These are phyloP conservation scores for Rhizopus arrhizus DNA, from an alignment of 371 early-diverging fungal species.

Conservation along the genomic window DNA sequence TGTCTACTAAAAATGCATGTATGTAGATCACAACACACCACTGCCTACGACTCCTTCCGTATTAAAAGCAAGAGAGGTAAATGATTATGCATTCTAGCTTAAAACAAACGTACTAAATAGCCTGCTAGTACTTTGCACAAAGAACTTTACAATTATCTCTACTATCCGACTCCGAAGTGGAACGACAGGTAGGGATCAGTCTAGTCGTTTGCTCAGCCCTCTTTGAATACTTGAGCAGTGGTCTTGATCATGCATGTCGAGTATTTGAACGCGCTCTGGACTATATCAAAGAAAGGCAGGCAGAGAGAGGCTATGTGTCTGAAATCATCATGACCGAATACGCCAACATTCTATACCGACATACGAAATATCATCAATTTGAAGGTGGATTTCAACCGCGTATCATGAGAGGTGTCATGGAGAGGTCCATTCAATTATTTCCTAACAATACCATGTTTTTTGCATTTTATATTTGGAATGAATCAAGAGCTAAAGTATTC, in stretches of 20 bases:
- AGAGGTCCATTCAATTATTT: conserved; percentile 49
- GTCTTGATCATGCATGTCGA: conserved; percentile 46
- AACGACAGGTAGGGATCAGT: conserved; percentile 40
- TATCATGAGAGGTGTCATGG: conserved; percentile 51
- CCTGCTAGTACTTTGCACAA: conserved; percentile 37
- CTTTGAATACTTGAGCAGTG: conserved; percentile 61
- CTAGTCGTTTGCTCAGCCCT: conserved; percentile 51
- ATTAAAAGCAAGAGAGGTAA: conserved; percentile 55
- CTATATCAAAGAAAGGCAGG: conserved; percentile 39
- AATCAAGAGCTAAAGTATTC: conserved; percentile 65
- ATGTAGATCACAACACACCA: conserved; percentile 26
- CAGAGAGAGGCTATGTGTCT: conserved; percentile 45
- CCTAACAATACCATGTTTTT: conserved; percentile 66
- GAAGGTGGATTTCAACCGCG: conserved; percentile 51
- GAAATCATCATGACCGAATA: conserved; percentile 52
- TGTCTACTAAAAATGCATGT: neutral
- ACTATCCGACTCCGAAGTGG: conserved; percentile 27
- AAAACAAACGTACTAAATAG: neutral
- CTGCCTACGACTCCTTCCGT: conserved; percentile 38
- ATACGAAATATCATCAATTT: conserved; percentile 33
- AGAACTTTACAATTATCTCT: conserved; percentile 30
- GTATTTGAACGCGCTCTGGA: conserved; percentile 55
- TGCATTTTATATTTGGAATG: conserved; percentile 66
- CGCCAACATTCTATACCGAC: conserved; percentile 45
- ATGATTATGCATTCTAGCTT: neutral